Evolutionary conservation across 768 basidiomycete species (phyloP).

Genomic region (Asterophora parasitica): DNA sequence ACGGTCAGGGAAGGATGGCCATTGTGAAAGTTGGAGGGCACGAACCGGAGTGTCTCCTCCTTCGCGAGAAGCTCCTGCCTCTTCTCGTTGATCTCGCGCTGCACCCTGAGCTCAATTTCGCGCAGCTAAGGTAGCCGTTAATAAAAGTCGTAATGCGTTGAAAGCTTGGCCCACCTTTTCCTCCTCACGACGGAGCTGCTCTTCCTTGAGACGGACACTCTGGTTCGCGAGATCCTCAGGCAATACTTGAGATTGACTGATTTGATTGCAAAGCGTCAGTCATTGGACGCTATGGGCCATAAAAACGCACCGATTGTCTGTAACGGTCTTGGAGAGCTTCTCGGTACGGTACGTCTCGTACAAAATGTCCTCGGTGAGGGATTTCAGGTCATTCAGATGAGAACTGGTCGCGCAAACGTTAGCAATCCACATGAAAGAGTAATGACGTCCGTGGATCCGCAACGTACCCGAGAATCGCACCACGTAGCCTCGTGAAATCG

Average conservation of each 20-base stretch:
- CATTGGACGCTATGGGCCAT: constrained; percentile 1
- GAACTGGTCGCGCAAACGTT: constrained; percentile 40
- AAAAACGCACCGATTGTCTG: constrained; percentile 45
- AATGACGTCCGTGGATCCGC: neutral
- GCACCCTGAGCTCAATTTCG: constrained; percentile 81
- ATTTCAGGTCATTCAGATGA: constrained; percentile 81
- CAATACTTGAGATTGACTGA: constrained; percentile 63
- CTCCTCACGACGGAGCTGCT: constrained; percentile 83
- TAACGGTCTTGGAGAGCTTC: constrained; percentile 70
- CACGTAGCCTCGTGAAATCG: constrained; percentile 75
- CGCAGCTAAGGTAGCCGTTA: constrained; percentile 46
- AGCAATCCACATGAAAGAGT: constrained; percentile 17
- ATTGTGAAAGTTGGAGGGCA: neutral
- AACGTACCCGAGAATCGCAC: constrained; percentile 63
- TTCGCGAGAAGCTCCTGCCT: constrained; percentile 82
- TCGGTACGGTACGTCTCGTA: constrained; percentile 89
- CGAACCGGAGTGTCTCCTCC: constrained; percentile 73
- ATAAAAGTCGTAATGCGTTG: neutral
- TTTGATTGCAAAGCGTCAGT: neutral
- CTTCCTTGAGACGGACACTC: constrained; percentile 83
- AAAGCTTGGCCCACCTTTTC: constrained; percentile 52
- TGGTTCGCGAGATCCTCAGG: constrained; percentile 88
- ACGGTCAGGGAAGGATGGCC: constrained; percentile 1
- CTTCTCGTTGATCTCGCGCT: constrained; percentile 85
- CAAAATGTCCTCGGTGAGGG: constrained; percentile 75